Evolutionary conservation across 176 grass and related monocot species (phyloP).

Genomic region (Avena sativa): DNA sequence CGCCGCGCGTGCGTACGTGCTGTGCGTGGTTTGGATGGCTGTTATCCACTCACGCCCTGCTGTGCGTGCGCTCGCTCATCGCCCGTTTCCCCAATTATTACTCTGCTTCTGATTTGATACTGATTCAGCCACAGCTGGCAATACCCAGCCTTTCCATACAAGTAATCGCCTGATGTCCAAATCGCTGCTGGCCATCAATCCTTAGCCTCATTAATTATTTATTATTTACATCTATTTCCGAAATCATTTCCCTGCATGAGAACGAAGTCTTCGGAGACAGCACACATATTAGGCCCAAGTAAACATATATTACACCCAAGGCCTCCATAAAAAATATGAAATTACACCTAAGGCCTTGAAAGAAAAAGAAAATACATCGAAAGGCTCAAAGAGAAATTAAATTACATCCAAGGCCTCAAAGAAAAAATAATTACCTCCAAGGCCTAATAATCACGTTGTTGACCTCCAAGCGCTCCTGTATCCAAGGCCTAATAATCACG

Average conservation of each 20-base stretch:
- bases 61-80: not conserved
- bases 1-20: not conserved
- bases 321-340: not conserved
- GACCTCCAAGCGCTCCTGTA: not conserved
- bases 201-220: not conserved
- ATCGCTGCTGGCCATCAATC: not conserved
- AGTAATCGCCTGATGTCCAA: not conserved
- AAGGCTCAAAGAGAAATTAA: not conserved
- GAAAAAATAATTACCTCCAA: not conserved
- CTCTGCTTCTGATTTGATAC: not conserved
- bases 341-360: not conserved
- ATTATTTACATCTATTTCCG: not conserved
- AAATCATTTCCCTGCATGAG: not conserved
- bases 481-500: not conserved
- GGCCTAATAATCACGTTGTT: not conserved
- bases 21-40: not conserved
- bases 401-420: not conserved
- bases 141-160: not conserved
- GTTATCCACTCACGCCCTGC: not conserved
- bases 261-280: not conserved
- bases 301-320: not conserved
- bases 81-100: not conserved
- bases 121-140: not conserved
- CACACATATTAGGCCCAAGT: no score
- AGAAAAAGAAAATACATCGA: not conserved